phyloP scores from a whole-genome alignment of 805 yeast species.

The Lipomyces mesembrius region DNA sequence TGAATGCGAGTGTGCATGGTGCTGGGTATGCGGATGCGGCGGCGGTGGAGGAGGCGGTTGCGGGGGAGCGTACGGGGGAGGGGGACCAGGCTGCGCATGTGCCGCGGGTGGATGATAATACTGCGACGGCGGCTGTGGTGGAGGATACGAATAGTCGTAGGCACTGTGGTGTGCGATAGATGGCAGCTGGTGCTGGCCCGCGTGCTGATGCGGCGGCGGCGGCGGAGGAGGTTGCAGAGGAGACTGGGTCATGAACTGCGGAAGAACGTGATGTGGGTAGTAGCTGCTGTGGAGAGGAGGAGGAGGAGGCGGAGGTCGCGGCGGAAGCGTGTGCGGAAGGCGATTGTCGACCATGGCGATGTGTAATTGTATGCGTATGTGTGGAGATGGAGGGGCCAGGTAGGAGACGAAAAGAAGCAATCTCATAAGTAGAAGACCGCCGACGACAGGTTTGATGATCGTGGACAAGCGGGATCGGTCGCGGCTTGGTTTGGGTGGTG shows the following conservation, averaged over 20 bases:
- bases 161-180: background rate
- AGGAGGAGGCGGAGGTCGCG: background rate
- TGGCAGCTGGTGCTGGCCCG: slow-evolving; percentile 2
- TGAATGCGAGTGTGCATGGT: slow-evolving; percentile 3
- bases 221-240: background rate
- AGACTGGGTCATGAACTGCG: background rate
- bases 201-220: slow-evolving; percentile 15
- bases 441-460: no score
- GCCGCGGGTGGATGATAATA: slow-evolving; percentile 9
- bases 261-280: slow-evolving; percentile 9
- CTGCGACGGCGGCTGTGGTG: background rate
- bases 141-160: slow-evolving; percentile 7
- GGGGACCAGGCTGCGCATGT: background rate
- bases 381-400: background rate
- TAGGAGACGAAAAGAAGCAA: background rate
- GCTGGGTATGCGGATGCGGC: slow-evolving; percentile 1
- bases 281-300: slow-evolving; percentile 7
- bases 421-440: no score
- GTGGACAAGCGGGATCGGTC: no score
- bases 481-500: background rate
- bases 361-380: background rate
- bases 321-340: background rate
- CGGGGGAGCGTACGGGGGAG: background rate
- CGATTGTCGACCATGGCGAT: slow-evolving; percentile 2
- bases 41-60: background rate